Percentiles rank a stretch among this genome's conserved stretches.
phyloP scores from a whole-genome alignment of 805 yeast genomes.

The Myxozyma neotropica region DNA sequence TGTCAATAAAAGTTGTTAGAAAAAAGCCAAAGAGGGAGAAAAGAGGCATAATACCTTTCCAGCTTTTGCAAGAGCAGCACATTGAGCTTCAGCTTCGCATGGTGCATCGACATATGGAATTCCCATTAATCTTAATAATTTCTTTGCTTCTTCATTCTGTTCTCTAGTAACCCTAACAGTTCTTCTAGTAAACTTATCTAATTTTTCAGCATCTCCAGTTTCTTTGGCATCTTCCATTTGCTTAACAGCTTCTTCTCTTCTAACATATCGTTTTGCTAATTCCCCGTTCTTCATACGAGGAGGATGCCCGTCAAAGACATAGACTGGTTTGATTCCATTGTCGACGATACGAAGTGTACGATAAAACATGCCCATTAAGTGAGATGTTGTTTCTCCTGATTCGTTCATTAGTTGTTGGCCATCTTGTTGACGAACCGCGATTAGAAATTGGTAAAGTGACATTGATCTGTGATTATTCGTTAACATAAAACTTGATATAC shows the following conservation, averaged over 20 bases:
- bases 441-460: conserved; percentile 93
- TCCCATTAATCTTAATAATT: conserved; percentile 83
- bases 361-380: conserved; percentile 94
- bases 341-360: conserved; percentile 87
- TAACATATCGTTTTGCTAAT: conserved; percentile 76
- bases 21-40: neutral
- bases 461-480: conserved; percentile 66
- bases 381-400: conserved; percentile 90
- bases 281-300: conserved; percentile 94
- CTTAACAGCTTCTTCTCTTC: conserved; percentile 81
- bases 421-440: conserved; percentile 95
- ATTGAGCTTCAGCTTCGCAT: conserved; percentile 98
- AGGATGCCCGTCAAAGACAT: conserved; percentile 97
- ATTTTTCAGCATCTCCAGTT: conserved; percentile 75
- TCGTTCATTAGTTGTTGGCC: conserved; percentile 91
- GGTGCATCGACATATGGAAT: conserved; percentile 94
- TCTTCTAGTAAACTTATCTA: conserved; percentile 77
- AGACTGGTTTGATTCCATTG: conserved; percentile 93
- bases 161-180: conserved; percentile 85
- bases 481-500: neutral
- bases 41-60: conserved; percentile 59
- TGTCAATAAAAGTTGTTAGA: too few relatives aligned
- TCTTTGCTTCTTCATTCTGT: conserved; percentile 93
- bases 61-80: conserved; percentile 85
- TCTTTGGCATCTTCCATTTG: conserved; percentile 75